phyloP scores from a whole-genome alignment of 306 rosid genomes.

The Vicia villosa region DNA sequence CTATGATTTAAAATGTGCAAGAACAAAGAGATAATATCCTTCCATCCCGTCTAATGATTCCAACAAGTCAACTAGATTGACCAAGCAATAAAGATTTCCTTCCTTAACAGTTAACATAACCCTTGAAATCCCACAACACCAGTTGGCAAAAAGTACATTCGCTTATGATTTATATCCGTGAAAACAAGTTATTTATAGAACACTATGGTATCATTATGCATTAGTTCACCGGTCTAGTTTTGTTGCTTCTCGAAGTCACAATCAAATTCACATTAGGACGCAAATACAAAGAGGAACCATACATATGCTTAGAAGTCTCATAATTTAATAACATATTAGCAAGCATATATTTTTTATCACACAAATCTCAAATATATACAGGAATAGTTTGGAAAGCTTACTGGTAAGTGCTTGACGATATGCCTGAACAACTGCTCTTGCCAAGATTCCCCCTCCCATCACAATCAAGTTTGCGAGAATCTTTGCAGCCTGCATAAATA shows the following conservation, averaged over 20 bases:
- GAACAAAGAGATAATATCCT: no score
- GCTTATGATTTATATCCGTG: no score
- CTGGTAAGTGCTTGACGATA: slow-evolving; percentile 86
- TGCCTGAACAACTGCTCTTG: slow-evolving; percentile 77
- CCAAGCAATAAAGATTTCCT: not conserved
- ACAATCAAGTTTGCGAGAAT: slow-evolving; percentile 78
- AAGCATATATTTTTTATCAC: not conserved
- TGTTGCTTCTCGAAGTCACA: no score
- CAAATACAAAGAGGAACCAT: not conserved
- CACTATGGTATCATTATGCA: not conserved
- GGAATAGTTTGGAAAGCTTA: slow-evolving; percentile 41
- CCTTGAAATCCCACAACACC: not conserved
- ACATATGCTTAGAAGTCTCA: not conserved
- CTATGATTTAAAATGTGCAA: no score
- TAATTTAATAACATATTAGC: not conserved
- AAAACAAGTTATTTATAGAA: no score
- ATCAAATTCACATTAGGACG: no score
- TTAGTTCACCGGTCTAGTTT: not conserved
- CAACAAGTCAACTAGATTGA: not conserved
- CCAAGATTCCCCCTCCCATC: slow-evolving; percentile 80
- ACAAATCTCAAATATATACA: slow-evolving; percentile 17
- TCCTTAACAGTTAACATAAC: not conserved
- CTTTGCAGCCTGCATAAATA: slow-evolving; percentile 73
- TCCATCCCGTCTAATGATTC: not conserved
- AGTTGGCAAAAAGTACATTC: not conserved